Percentiles rank a stretch among this genome's conserved stretches.
phyloP scores from a whole-genome alignment of 2,329 filamentous ascomycete species.

The Penicillium sp. region DNA sequence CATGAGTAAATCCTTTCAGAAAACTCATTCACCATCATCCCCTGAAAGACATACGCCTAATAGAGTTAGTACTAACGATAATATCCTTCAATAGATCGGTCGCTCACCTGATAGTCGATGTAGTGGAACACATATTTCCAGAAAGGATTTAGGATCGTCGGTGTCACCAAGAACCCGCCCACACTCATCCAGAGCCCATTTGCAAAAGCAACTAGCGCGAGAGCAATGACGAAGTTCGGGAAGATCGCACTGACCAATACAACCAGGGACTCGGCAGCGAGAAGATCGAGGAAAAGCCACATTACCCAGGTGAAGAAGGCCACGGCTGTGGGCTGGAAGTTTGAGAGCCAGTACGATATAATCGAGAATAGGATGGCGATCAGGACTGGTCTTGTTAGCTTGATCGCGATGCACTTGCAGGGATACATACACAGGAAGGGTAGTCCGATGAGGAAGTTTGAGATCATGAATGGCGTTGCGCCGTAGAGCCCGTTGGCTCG shows the following conservation, averaged over 20 bases:
- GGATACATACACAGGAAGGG: conserved; percentile 67
- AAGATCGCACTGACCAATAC: conserved; percentile 73
- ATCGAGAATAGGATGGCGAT: conserved; percentile 75
- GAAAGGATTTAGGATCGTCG: conserved; percentile 73
- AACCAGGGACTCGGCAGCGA: conserved; percentile 80
- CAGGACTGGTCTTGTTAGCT: conserved; percentile 51
- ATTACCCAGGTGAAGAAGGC: conserved; percentile 78
- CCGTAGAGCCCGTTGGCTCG: conserved; percentile 80
- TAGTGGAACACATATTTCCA: conserved; percentile 88
- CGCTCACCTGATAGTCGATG: conserved; percentile 72
- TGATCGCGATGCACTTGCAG: not conserved
- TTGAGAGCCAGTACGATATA: conserved; percentile 77
- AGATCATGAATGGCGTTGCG: conserved; percentile 68
- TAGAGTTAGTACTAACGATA: not conserved
- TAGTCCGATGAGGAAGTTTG: conserved; percentile 80
- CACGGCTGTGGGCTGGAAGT: conserved; percentile 65
- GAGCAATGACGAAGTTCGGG: conserved; percentile 75
- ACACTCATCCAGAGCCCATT: conserved; percentile 92
- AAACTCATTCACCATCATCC: conserved; percentile 94
- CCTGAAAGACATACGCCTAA: conserved; percentile 77
- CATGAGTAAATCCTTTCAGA: conserved; percentile 64
- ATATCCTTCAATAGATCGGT: not conserved
- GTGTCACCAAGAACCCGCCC: conserved; percentile 76
- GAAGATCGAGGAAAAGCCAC: conserved; percentile 81
- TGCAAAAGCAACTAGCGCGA: conserved; percentile 79